A percentile compares a stretch with the other conserved stretches of the same genome.
phyloP scores from a whole-genome alignment of 352 stramenopile species.

The Thraustochytrium striatum region DNA sequence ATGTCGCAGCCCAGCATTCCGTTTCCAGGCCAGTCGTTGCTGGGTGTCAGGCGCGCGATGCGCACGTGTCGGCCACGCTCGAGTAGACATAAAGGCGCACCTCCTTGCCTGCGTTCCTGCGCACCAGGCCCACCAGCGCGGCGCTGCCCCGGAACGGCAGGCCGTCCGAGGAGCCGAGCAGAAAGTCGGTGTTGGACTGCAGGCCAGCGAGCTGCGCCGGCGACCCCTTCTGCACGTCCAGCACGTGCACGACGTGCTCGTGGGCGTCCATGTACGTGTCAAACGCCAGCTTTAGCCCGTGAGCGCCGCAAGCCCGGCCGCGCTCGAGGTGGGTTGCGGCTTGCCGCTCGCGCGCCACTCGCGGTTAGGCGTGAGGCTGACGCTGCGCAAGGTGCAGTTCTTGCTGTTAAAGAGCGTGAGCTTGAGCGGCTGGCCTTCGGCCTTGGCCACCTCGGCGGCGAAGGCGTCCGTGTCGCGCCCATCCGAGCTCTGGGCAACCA shows the following conservation, averaged over 20 bases:
- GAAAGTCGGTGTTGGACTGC: slow-evolving; percentile 19
- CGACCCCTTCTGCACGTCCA: slow-evolving; percentile 20
- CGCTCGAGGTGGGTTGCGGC: too few relatives aligned
- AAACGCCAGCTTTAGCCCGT: slow-evolving; percentile 10
- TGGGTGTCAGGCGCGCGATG: slow-evolving; percentile 3
- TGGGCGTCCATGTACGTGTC: slow-evolving; percentile 23
- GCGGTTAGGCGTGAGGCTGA: slow-evolving; percentile 29
- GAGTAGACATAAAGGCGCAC: slow-evolving; percentile 38
- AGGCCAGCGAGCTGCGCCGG: slow-evolving; percentile 6
- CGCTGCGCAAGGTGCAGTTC: slow-evolving; percentile 13
- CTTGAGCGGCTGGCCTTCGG: slow-evolving; percentile 6
- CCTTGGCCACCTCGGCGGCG: background rate
- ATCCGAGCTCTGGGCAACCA: background rate
- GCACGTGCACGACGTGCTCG: slow-evolving; percentile 13
- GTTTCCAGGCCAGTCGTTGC: background rate
- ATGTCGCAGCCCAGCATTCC: slow-evolving; percentile 42
- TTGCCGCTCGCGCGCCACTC: background rate
- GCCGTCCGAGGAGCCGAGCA: slow-evolving; percentile 23
- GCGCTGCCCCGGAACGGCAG: slow-evolving; percentile 17
- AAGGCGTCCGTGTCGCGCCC: slow-evolving; percentile 30
- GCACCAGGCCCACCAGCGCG: background rate
- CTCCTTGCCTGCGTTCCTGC: background rate
- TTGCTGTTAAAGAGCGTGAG: slow-evolving; percentile 39
- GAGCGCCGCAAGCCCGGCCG: too few relatives aligned
- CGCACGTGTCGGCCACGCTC: slow-evolving; percentile 28